phyloP scores from a whole-genome alignment of 768 basidiomycete genomes.

The Mycena pura region DNA sequence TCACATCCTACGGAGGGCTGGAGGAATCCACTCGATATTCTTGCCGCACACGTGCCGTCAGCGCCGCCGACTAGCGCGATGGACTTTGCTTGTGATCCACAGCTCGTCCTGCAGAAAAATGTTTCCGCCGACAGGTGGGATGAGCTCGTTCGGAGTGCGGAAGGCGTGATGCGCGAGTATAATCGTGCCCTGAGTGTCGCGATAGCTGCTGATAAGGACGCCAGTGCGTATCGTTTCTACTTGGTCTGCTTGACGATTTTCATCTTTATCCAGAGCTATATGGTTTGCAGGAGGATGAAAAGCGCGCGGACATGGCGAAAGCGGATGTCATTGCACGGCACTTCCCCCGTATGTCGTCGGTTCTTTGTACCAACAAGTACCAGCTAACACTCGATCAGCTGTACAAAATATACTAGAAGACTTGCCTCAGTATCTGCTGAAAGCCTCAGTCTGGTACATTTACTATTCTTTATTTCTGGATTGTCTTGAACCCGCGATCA shows the following conservation, averaged over 20 bases:
- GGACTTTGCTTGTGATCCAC: constrained; percentile 9
- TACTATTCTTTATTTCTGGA: neutral
- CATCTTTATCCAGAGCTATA: constrained; percentile 1
- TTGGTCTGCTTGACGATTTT: neutral
- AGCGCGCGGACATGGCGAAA: constrained; percentile 12
- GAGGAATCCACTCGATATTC: constrained; percentile 8
- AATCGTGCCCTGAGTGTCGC: constrained; percentile 9
- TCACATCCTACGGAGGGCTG: neutral
- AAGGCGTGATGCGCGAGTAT: constrained; percentile 7
- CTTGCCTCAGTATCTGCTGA: constrained; percentile 1
- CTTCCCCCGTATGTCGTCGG: constrained; percentile 18
- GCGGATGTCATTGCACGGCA: constrained; percentile 4
- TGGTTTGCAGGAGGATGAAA: constrained; percentile 15
- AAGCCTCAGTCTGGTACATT: constrained; percentile 26
- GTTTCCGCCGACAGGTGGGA: constrained; percentile 4
- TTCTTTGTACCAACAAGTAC: neutral
- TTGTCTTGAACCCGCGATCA: neutral
- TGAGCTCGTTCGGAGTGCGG: constrained; percentile 1
- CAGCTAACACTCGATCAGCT: neutral
- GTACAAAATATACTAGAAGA: constrained; percentile 12
- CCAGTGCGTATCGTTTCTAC: constrained; percentile 5
- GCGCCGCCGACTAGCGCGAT: neutral
- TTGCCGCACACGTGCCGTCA: constrained; percentile 5
- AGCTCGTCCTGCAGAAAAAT: neutral
- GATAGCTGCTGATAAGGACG: constrained; percentile 21